Percentiles rank a stretch among this genome's conserved stretches.
phyloP scores from a whole-genome alignment of 1,284 basidiomycete genomes.

The Singerocomus inundabilis region DNA sequence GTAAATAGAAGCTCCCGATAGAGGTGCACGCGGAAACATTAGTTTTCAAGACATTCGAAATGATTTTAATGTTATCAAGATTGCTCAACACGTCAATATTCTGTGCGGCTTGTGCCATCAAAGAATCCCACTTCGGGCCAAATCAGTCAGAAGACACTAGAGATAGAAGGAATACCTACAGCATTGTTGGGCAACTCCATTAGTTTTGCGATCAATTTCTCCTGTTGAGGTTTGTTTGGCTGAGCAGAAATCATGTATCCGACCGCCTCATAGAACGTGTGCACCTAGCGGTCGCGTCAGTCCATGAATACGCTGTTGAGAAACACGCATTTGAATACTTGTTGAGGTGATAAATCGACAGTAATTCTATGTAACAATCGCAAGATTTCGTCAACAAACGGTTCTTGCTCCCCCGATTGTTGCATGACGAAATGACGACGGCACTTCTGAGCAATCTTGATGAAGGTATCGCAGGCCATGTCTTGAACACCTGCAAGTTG shows the following conservation, averaged over 20 bases:
- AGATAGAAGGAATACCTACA: constrained; percentile 45
- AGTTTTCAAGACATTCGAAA: constrained; percentile 97
- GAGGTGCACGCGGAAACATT: constrained; percentile 98
- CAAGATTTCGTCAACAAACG: constrained; percentile 98
- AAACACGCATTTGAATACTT: constrained; percentile 49
- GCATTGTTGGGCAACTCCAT: constrained; percentile 99
- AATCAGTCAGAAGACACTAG: constrained; percentile 7
- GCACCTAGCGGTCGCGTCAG: constrained; percentile 55
- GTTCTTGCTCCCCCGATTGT: constrained; percentile 95
- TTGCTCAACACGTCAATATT: constrained; percentile 92
- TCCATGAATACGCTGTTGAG: background rate
- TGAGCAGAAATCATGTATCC: constrained; percentile 99
- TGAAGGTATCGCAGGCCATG: constrained; percentile 99
- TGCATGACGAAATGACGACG: constrained; percentile 98
- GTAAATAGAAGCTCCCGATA: constrained; percentile 95
- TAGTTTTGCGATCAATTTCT: constrained; percentile 90
- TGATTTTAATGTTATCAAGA: constrained; percentile 94
- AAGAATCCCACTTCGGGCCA: constrained; percentile 81
- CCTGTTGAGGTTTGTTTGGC: constrained; percentile 96
- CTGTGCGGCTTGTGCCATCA: constrained; percentile 95
- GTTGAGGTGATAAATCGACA: constrained; percentile 91
- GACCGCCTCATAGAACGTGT: constrained; percentile 97
- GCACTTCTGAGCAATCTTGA: constrained; percentile 99
- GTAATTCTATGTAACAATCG: constrained; percentile 92
- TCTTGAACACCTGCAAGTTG: constrained; percentile 86